Base-by-base conservation (phyloP, 495 filamentous ascomycete species). In the Glarea lozoyensis region DNA sequence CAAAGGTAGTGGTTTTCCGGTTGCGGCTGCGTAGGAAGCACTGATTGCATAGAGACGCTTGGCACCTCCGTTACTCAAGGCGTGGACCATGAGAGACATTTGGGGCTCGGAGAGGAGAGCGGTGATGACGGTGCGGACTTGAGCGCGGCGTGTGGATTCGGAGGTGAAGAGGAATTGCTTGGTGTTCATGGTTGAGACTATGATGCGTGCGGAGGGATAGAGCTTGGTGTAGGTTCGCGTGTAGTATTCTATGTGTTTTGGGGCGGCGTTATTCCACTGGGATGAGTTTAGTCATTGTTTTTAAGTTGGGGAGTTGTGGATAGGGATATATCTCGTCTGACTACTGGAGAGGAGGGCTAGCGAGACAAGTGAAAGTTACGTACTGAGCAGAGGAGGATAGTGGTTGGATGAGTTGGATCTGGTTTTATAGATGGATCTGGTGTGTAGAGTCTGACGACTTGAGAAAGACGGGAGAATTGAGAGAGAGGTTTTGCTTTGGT, bases 181-280 rank as follows among this genome's bases (percentile, higher is more conserved):
- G 19, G 52, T 50, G 24, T 24, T 51, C 11, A 55, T 51, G 12
- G 43, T 45, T n/a, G 31, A 23, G 22, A 64, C 34, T 13, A 73
- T 55, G 48, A 72, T 65, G 1, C 56, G 60, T 1, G 60, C 49
- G 15, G 43, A 13, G 7, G 69, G 69, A 45, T 64, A 70, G 9
- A 69, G 57, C 1, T 32, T 7, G 23, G 53, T 54, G 50, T 73
- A 70, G 13, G 46, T 49, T 10, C 43, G 23, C 17, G 63, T 56
- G 55, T 73, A 71, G 42, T 71, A 70, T 39, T 48, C 40, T 35
- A 67, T 59, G 45, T 69, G 67, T 16, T 57, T 56, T 13, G 59
- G 37, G 32, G 59, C 48, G 15, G 64, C 67, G 36, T 60, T 60
- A 31, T 65, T 61, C 69, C 69, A 73, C n/a, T n/a, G n/a, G n/a